Conservation (phyloP, 2,329 filamentous ascomycete species). For the Alternaria sp. region DNA sequence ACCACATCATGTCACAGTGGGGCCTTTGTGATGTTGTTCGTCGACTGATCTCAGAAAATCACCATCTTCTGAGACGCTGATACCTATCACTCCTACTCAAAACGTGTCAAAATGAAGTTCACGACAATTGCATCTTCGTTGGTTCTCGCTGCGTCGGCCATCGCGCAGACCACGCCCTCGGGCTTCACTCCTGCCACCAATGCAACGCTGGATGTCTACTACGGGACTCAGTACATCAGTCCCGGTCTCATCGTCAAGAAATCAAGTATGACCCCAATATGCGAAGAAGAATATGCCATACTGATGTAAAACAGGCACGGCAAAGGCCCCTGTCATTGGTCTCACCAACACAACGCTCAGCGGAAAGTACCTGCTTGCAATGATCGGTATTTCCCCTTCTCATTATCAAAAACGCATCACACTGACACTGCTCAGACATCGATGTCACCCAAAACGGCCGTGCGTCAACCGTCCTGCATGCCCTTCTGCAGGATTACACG, state of each 20-base stretch:
- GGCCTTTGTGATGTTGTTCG: background rate
- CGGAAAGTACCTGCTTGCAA: conserved; percentile 37
- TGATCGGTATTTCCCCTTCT: conserved; percentile 33
- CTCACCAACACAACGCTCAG: conserved; percentile 27
- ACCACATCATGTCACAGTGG: background rate
- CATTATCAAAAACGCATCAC: conserved; percentile 4
- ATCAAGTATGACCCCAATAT: conserved; percentile 21
- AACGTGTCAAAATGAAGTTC: conserved; percentile 14
- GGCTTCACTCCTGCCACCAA: conserved; percentile 33
- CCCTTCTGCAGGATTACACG: conserved; percentile 36
- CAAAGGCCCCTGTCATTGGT: conserved; percentile 31
- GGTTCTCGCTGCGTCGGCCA: conserved; percentile 18
- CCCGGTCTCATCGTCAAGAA: conserved; percentile 37
- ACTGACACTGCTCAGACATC: conserved; percentile 5
- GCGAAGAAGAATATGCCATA: background rate
- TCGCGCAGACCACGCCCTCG: conserved; percentile 30
- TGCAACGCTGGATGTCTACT: conserved; percentile 37
- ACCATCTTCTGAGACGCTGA: background rate
- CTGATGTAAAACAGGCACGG: conserved; percentile 16
- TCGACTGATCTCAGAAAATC: background rate
- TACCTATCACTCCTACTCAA: background rate
- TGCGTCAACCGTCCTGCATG: conserved; percentile 37
- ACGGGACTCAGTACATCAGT: conserved; percentile 37
- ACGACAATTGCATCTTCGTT: conserved; percentile 4
- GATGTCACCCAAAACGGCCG: conserved; percentile 11